These are phyloP conservation scores for Fremontodendron californicum DNA, from an alignment of 345 rosid species.

Conservation along the genomic window DNA sequence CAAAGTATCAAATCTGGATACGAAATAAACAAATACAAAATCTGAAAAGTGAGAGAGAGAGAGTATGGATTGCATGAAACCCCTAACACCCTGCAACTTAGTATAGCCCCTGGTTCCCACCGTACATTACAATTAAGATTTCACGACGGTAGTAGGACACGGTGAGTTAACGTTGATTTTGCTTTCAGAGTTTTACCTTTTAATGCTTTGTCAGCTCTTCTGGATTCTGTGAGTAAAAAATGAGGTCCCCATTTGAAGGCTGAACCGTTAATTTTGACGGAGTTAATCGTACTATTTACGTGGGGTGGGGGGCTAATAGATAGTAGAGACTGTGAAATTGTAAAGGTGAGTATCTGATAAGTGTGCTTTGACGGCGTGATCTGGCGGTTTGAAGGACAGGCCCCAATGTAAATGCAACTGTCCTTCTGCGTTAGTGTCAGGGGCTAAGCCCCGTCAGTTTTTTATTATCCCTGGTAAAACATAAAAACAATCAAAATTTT, in stretches of 20 bases:
- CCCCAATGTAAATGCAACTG: constrained; percentile 4
- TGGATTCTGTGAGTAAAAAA: not conserved
- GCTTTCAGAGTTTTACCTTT: not conserved
- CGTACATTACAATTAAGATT: not conserved
- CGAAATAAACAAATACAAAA: constrained; percentile 23
- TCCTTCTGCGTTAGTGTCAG: constrained; percentile 9
- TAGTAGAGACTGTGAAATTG: not conserved
- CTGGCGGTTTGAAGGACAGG: constrained; percentile 19
- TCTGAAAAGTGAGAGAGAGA: not conserved
- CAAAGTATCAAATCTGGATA: constrained; percentile 11
- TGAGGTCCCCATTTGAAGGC: not conserved
- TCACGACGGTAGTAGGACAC: constrained; percentile 2
- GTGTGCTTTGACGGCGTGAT: constrained; percentile 27
- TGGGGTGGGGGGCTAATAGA: not conserved
- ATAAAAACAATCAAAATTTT: not conserved
- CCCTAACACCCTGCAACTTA: constrained; percentile 6
- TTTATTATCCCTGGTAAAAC: not conserved
- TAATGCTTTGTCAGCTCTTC: not conserved
- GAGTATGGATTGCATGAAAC: constrained; percentile 10
- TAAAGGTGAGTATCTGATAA: not conserved
- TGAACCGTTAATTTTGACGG: constrained; percentile 11
- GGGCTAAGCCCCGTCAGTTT: not conserved
- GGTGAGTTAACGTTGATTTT: not conserved
- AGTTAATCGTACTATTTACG: not conserved
- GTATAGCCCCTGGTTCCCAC: constrained; percentile 4